phyloP scores from a whole-genome alignment of 257 asterid genomes.

The Scutellaria barbata region DNA sequence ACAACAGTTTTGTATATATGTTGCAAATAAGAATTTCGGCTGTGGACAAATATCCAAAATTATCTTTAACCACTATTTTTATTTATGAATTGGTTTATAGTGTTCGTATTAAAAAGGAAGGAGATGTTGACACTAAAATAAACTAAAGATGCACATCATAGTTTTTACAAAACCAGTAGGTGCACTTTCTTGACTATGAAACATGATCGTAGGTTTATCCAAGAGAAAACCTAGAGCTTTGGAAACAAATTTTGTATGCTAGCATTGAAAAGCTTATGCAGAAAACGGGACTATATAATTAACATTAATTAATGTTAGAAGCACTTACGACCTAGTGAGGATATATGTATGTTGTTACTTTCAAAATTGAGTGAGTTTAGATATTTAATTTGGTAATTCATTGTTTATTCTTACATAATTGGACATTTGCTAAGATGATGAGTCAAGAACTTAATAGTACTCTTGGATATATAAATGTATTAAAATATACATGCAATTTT shows the following conservation, averaged over 20 bases:
- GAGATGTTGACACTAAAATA: constrained; percentile 11
- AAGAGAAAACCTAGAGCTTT: constrained; percentile 30
- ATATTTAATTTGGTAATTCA: no score
- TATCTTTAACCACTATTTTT: not conserved
- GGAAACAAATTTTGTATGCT: constrained; percentile 30
- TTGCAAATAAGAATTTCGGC: not conserved
- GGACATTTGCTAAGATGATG: no score
- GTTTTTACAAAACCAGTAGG: constrained; percentile 23
- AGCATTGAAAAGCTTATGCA: constrained; percentile 25
- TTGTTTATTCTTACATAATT: no score
- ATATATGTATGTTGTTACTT: no score
- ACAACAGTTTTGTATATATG: not conserved
- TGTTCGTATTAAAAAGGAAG: not conserved
- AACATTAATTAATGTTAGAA: no score
- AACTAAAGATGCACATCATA: constrained; percentile 5
- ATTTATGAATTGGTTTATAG: not conserved
- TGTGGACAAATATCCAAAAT: no score
- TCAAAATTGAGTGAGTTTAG: no score
- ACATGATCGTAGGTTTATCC: constrained; percentile 23
- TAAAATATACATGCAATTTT: no score
- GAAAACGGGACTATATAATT: not conserved
- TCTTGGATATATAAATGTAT: no score
- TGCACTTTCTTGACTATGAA: constrained; percentile 1
- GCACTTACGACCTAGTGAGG: no score
- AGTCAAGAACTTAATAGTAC: no score